Conservation (phyloP, 805 yeast genomes). For the Lipomyces anomalus region DNA sequence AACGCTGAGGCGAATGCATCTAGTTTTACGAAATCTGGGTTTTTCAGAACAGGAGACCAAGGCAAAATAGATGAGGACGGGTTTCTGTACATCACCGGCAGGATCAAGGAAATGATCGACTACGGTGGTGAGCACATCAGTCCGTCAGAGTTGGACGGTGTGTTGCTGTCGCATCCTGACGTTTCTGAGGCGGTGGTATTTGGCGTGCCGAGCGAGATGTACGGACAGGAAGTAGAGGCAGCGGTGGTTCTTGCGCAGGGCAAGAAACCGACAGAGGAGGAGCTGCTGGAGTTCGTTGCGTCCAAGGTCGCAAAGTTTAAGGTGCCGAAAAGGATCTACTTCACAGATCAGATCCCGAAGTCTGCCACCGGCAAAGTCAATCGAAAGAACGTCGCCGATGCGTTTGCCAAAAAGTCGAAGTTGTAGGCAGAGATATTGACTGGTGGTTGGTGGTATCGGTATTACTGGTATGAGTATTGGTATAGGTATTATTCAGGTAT, state of each 20-base stretch:
- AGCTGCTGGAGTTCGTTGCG: conserved; percentile 43
- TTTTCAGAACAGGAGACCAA: conserved; percentile 76
- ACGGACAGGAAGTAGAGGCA: conserved; percentile 68
- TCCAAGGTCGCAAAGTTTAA: conserved; percentile 51
- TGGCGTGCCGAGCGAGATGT: conserved; percentile 60
- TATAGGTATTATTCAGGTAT: too few relatives aligned
- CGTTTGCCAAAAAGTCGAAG: conserved; percentile 40
- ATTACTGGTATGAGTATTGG: too few relatives aligned
- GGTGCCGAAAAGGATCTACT: conserved; percentile 52
- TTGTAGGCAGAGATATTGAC: too few relatives aligned
- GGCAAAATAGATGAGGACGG: conserved; percentile 58
- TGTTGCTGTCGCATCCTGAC: conserved; percentile 54
- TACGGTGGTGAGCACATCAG: conserved; percentile 72
- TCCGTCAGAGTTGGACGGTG: conserved; percentile 64
- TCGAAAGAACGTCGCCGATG: conserved; percentile 54
- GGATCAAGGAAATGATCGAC: conserved; percentile 68
- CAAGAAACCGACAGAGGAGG: conserved; percentile 37
- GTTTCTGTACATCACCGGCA: conserved; percentile 57
- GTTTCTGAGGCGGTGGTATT: conserved; percentile 66
- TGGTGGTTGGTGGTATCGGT: too few relatives aligned
- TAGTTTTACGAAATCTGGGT: conserved; percentile 54
- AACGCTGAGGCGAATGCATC: conserved; percentile 66
- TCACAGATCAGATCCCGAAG: conserved; percentile 61
- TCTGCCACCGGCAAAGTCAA: conserved; percentile 76
- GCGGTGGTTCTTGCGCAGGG: conserved; percentile 51